Evolutionary conservation across 2,329 filamentous ascomycete species (phyloP), one percentile per base, ranked within the genome.

Genomic region (Cladophialophora yegresii): DNA sequence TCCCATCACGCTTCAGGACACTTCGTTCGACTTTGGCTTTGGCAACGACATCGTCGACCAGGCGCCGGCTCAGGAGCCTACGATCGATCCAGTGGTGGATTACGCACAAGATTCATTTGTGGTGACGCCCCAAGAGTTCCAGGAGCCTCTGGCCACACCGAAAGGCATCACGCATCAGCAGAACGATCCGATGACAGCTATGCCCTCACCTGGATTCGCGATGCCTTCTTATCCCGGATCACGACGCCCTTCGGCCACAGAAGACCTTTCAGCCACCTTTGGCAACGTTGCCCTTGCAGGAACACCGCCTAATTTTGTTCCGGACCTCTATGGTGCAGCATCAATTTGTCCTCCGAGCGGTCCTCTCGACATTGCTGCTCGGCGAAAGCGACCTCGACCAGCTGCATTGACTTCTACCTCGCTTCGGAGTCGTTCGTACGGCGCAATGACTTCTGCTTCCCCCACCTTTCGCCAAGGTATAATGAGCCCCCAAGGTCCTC

Each of bases 321-420:
- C 58, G 33, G 54, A 45, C 30, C 61, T 57, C 43, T 87, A 86
- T 32, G 90, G 91, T 77, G 96, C 91, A 75, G 96, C 86, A 74
- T 53, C 66, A 8, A 64, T 64, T 36, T 58, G 60, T 51, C 53
- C 58, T 33, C 75, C 77, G 49, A 63, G 40, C 33, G 79, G 78
- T 62, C 75, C 79, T 66, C 72, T 80, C 54, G 79, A 81, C 64
- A 73, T 81, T 67, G 79, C 79, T 33, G 78, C 78, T 6, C 75
- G 79, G 54, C 75, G 79, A 62, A 81, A 81, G 68, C 75, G 78
- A 40, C 79, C 79, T 13, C 73, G 79, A 56, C 79, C 79, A 36
- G 78, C 79, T 59, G 77, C 79, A 54, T 77, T 81, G 66, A 79
- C 78, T 33, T 80, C 78, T 13, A 73, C 77, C 5, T 71, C 73